phyloP scores from a whole-genome alignment of 257 asterid species.

The Linderniella brevidens region DNA sequence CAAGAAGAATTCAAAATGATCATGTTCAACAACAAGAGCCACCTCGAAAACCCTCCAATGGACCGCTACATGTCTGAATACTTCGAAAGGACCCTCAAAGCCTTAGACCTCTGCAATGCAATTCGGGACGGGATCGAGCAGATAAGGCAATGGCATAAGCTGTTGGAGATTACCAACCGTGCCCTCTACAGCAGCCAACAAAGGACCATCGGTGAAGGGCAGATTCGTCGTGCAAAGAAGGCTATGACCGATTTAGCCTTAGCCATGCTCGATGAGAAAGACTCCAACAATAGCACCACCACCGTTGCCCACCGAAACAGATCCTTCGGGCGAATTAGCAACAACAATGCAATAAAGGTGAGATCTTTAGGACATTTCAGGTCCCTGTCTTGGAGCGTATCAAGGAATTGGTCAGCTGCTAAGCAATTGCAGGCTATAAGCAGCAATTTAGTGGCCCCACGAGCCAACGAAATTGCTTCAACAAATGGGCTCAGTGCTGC shows the following conservation, averaged over 20 bases:
- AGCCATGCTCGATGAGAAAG: slow-evolving; percentile 80
- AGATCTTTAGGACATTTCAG: slow-evolving; percentile 41
- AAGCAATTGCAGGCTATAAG: slow-evolving; percentile 77
- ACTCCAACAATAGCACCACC: slow-evolving; percentile 14
- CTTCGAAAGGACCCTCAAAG: slow-evolving; percentile 76
- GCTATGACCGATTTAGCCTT: slow-evolving; percentile 55
- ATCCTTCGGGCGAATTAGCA: slow-evolving; percentile 53
- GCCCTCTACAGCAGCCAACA: slow-evolving; percentile 56
- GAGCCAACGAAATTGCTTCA: slow-evolving; percentile 36
- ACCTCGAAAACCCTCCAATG: slow-evolving; percentile 41
- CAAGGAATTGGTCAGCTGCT: slow-evolving; percentile 90
- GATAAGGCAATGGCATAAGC: slow-evolving; percentile 80
- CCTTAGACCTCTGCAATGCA: slow-evolving; percentile 84
- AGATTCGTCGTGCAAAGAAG: slow-evolving; percentile 76
- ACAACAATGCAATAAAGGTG: slow-evolving; percentile 17
- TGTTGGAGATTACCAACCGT: slow-evolving; percentile 58
- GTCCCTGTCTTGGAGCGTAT: slow-evolving; percentile 93
- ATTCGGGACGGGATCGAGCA: slow-evolving; percentile 88
- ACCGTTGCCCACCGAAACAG: slow-evolving; percentile 51
- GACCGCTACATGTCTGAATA: slow-evolving; percentile 43
- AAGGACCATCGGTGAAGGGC: slow-evolving; percentile 70
- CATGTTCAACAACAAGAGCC: slow-evolving; percentile 23
- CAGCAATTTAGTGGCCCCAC: slow-evolving; percentile 44
- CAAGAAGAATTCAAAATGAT: slow-evolving; percentile 71
- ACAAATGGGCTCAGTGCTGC: slow-evolving; percentile 52